Evolutionary conservation across 371 early-diverging fungal species (phyloP), one percentile per base, ranked within the genome.

Genomic region (Mucor indicus): DNA sequence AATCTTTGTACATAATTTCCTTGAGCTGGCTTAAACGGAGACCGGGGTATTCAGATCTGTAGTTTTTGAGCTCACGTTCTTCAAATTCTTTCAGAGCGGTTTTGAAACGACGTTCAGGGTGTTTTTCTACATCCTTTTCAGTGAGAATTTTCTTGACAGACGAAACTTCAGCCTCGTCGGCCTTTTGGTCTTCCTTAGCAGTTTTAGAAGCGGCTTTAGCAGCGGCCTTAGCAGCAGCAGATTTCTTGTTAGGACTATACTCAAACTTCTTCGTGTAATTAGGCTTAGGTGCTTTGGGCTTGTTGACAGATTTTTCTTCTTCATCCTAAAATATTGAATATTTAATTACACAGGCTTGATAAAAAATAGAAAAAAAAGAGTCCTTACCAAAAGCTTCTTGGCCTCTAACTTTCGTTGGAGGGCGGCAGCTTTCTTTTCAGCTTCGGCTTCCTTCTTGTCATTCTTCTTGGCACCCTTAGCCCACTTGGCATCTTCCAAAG

Each of bases 101-200:
- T 81, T 89, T 91, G 61, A 85, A 84, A 20, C 93, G 81, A 50
- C 91, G 80, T 63, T 93, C 93, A 7, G 92, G 92, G 62, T 93
- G 93, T 42, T 82, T 77, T 32, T 93, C 93, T 33, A 90, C 62
- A 38, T 75, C 80, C 57, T 77, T 79, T 45, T 67, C 62, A 46
- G 31, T 88, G 66, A 62, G 86, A 80, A 27, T 90, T 54, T 17
- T 90, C 91, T 62, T 90, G 86, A 62, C n/a, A 27, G 29, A 5
- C 29, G 4, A 13, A 33, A 4, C 6, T 33, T 33, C 11, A 11
- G 6, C 11, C 13, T 33, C 35, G 6, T 33, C 15, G 6, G 6
- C 35, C 4, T 27, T 27, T 7, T 5, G 5, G 7, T 7, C 5
- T 5, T 11, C 11, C 5, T 5, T 27, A 27, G 29, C 7, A 12